Conservation (phyloP, 2,329 filamentous ascomycete genomes). For the Diaporthe longicolla region DNA sequence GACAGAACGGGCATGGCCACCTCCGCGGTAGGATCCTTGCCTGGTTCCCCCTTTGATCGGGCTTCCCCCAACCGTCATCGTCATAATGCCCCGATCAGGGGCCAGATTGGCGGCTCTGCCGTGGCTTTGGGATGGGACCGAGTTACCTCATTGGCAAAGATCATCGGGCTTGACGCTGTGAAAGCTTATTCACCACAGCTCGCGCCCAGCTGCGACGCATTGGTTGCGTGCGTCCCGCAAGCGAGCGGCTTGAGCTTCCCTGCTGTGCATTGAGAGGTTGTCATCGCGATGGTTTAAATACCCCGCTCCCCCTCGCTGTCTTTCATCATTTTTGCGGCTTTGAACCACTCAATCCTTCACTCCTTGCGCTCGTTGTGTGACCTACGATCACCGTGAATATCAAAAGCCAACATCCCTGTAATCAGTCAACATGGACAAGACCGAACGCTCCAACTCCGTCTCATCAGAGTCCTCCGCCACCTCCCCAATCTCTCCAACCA, state of each 20-base stretch:
- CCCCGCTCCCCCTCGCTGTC: slow-evolving; percentile 15
- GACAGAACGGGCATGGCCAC: too few relatives aligned
- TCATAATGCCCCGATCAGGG: slow-evolving; percentile 28
- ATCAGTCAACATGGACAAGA: slow-evolving; percentile 31
- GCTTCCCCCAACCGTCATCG: slow-evolving; percentile 24
- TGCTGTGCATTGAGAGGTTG: neutral
- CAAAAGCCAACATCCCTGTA: neutral
- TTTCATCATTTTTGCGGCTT: neutral
- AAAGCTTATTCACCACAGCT: slow-evolving; percentile 16
- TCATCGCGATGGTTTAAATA: slow-evolving; percentile 20
- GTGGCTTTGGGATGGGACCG: slow-evolving; percentile 10
- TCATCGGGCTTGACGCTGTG: slow-evolving; percentile 25
- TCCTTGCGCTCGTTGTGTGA: too few relatives aligned
- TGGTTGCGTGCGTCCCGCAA: neutral
- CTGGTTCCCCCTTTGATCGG: slow-evolving; percentile 7
- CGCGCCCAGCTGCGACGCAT: slow-evolving; percentile 1
- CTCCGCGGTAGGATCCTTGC: slow-evolving; percentile 5
- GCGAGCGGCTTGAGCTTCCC: slow-evolving; percentile 15
- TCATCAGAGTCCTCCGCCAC: slow-evolving; percentile 34
- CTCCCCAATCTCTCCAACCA: slow-evolving; percentile 43
- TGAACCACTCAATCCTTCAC: neutral
- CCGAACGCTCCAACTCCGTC: slow-evolving; percentile 40
- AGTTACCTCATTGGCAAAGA: slow-evolving; percentile 30
- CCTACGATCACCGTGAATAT: neutral
- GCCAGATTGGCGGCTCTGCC: slow-evolving; percentile 23